A percentile compares a stretch with the other conserved stretches of the same genome.
Conservation (phyloP, 1,139 yeast species). For the Protomyces macrosporus region DNA sequence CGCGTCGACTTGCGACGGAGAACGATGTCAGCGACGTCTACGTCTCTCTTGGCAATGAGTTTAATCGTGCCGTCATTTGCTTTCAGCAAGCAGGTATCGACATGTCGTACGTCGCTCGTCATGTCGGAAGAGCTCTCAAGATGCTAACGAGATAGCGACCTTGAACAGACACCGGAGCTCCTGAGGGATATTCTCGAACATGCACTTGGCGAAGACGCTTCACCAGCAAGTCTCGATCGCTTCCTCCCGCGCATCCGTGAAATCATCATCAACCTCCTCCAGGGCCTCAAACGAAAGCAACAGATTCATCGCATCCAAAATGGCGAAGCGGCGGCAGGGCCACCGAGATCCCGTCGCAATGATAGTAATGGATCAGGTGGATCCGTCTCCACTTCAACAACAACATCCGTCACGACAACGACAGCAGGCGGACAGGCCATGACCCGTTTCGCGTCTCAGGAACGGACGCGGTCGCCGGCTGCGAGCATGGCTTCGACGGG, state of each 20-base stretch:
- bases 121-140: background rate
- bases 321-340: slow-evolving; percentile 15
- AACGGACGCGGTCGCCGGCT: background rate
- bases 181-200: slow-evolving; percentile 74
- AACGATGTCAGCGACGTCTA: slow-evolving; percentile 85
- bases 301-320: slow-evolving; percentile 38
- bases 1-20: slow-evolving; percentile 69
- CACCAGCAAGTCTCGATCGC: slow-evolving; percentile 72
- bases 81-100: slow-evolving; percentile 65
- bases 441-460: background rate
- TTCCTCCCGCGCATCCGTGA: slow-evolving; percentile 82
- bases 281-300: slow-evolving; percentile 77
- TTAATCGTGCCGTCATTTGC: slow-evolving; percentile 75
- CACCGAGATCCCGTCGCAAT: background rate
- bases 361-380: background rate
- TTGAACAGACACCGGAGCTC: slow-evolving; percentile 72
- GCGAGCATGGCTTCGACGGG: background rate
- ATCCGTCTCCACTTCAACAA: too few species aligned
- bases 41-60: slow-evolving; percentile 89
- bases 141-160: slow-evolving; percentile 42
- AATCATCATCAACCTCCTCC: slow-evolving; percentile 74
- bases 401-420: background rate
- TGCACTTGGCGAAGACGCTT: slow-evolving; percentile 79
- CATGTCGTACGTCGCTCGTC: slow-evolving; percentile 39
- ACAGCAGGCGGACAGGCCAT: background rate